Base-by-base conservation (phyloP, 805 yeast species). In the Lachancea fermentati region DNA sequence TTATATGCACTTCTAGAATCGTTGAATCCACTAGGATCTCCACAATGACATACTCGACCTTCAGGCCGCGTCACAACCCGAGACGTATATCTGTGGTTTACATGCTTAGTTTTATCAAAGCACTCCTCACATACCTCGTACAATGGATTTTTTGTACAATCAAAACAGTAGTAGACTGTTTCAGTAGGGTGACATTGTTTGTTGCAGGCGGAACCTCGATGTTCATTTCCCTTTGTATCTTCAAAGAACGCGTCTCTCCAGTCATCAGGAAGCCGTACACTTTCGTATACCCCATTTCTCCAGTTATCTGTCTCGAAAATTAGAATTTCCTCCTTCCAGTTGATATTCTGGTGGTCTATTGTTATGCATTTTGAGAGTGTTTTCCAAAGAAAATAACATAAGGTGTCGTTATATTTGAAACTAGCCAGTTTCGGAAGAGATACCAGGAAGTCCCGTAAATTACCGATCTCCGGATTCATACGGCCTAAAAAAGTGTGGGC, bases 111-210 rank as follows among this genome's bases (percentile, higher is more conserved):
- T 2, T 79, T 76, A 36, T 79, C 76, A 62, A 69, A 89, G 57
- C 97, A 89, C 43, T 72, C 66, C 8, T 79, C 72, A 58, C 97
- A 89, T 7, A 89, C 50, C 46, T 51, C 69, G 47, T 52, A 55
- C 16, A 55, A 41, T 11, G 59, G 63, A 34, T 58, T 57, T 18
- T 46, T 50, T 2, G 60, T 52, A 34, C 65, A 60, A 16, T 62
- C 57, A 16, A 58, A 55, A 35, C 65, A 60, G 37, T 55, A 58
- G 37, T 51, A 60, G 9, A 60, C 59, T 1, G 52, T 52, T 28
- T 58, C 61, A 18, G 53, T 43, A 1, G 60, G 57, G 17, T 43
- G 52, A 37, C 61, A 53, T 36, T 48, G 53, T 29, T 52, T 45
- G 19, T 45, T 46, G 42, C 65, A 60, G 46, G 50, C 51, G 1